Evolutionary conservation across 2,329 filamentous ascomycete genomes (phyloP).

Genomic region (Fusarium multiceps): DNA sequence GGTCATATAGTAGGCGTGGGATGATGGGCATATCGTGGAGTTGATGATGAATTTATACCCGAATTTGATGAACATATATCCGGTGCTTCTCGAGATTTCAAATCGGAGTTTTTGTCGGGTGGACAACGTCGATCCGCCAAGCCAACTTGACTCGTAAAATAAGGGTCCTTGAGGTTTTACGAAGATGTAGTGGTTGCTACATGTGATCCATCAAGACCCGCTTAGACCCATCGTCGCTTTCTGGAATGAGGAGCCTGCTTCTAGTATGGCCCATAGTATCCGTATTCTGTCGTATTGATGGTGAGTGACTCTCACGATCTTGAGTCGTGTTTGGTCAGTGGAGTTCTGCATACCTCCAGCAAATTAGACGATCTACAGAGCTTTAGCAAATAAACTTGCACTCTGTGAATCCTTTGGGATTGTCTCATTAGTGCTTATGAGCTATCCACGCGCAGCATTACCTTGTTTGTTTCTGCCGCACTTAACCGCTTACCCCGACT

Average conservation of each 20-base stretch:
- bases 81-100: no score
- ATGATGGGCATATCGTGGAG: conserved; percentile 23
- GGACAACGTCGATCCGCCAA: neutral
- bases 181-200: neutral
- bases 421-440: conserved; percentile 1
- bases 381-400: neutral
- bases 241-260: neutral
- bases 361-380: no score
- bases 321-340: neutral
- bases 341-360: neutral
- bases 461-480: conserved; percentile 21
- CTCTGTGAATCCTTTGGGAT: neutral
- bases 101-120: neutral
- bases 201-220: neutral
- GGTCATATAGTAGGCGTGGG: conserved; percentile 27
- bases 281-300: neutral
- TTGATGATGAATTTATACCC: conserved; percentile 39
- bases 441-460: conserved; percentile 8
- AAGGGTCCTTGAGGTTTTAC: neutral
- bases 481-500: conserved; percentile 19
- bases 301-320: neutral
- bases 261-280: neutral
- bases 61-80: conserved; percentile 13
- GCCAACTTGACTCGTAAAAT: conserved; percentile 1
- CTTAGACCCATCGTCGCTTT: neutral